Conservation (phyloP, 139 green algal species). For the Micromonas pusilla region DNA sequence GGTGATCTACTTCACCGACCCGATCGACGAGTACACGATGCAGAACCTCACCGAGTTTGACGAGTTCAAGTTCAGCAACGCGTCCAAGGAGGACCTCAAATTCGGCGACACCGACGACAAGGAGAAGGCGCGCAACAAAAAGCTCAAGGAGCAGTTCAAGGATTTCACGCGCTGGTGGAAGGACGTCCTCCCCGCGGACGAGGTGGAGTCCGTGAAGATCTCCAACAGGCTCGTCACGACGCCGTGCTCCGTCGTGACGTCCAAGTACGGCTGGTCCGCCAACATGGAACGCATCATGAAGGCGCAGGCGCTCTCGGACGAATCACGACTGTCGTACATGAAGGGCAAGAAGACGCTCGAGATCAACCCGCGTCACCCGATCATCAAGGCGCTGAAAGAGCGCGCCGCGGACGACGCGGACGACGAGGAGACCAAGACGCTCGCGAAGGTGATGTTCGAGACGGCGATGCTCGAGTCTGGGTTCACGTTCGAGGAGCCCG, state of each 20-base stretch:
- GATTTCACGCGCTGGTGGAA: constrained; percentile 90
- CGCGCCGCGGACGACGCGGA: constrained; percentile 47
- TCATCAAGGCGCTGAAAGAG: constrained; percentile 75
- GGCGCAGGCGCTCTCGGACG: constrained; percentile 54
- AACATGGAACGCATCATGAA: constrained; percentile 98
- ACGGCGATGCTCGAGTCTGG: constrained; percentile 84
- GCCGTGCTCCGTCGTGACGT: constrained; percentile 84
- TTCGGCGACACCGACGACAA: constrained; percentile 73
- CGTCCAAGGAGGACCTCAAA: constrained; percentile 91
- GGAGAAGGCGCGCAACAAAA: constrained; percentile 74
- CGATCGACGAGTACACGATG: constrained; percentile 96
- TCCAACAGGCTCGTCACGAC: constrained; percentile 70
- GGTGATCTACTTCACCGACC: constrained; percentile 94
- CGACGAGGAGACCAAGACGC: constrained; percentile 31
- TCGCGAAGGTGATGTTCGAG: constrained; percentile 83
- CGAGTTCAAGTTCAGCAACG: constrained; percentile 87
- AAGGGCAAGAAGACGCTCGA: constrained; percentile 67
- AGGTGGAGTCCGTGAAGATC: constrained; percentile 65
- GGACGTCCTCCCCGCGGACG: constrained; percentile 52
- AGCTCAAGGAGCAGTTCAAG: constrained; percentile 78
- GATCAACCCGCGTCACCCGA: constrained; percentile 92
- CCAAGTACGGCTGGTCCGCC: constrained; percentile 89
- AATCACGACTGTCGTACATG: constrained; percentile 39
- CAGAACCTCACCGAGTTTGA: constrained; percentile 89
- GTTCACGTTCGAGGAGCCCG: constrained; percentile 64